A percentile compares a stretch with the other conserved stretches of the same genome.
phyloP scores from a whole-genome alignment of 2,329 filamentous ascomycete species.

The Pyrenochaeta sp. region DNA sequence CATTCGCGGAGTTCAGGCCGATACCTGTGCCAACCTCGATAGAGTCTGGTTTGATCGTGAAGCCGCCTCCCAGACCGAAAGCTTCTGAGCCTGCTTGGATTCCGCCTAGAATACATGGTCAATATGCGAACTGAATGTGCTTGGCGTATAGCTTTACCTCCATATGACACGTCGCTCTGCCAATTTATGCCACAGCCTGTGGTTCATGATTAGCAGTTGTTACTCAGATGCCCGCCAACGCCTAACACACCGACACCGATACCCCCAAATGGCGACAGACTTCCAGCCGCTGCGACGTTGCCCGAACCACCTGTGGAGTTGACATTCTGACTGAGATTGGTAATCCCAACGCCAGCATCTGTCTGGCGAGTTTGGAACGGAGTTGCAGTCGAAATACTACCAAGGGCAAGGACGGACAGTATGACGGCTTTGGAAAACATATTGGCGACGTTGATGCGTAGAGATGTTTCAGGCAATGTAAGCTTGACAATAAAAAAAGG shows the following conservation, averaged over 20 bases:
- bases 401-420: no score
- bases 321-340: constrained; percentile 9
- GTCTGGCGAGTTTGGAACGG: no score
- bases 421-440: no score
- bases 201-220: background rate
- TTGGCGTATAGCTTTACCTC: constrained; percentile 3
- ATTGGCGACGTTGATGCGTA: no score
- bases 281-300: constrained; percentile 15
- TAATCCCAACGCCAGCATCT: constrained; percentile 2
- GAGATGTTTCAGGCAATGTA: no score
- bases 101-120: constrained; percentile 6
- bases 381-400: no score
- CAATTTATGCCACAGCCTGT: constrained; percentile 20
- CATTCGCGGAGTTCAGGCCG: constrained; percentile 14
- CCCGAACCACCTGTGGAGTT: constrained; percentile 13
- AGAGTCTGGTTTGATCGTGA: constrained; percentile 9
- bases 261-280: constrained; percentile 12
- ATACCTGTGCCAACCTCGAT: constrained; percentile 10
- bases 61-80: constrained; percentile 16
- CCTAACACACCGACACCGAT: constrained; percentile 3
- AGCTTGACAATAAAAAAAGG: no score
- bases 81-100: constrained; percentile 15
- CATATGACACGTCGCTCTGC: constrained; percentile 11
- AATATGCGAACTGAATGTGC: no score
- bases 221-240: no score